phyloP scores from a whole-genome alignment of 208 protist species.

The Strigomonas oncopelti region DNA sequence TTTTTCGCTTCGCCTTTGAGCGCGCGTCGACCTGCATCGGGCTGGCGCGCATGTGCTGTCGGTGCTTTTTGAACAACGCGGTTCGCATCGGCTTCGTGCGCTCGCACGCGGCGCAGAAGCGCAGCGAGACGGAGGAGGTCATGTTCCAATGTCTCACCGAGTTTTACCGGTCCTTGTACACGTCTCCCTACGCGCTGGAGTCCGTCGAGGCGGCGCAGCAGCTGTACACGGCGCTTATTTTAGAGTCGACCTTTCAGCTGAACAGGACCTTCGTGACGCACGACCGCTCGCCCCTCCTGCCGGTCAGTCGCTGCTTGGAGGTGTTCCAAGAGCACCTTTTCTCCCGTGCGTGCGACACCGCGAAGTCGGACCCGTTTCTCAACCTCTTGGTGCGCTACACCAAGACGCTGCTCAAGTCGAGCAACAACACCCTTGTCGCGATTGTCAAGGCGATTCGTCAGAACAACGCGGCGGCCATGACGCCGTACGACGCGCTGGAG shows the following conservation, averaged over 20 bases:
- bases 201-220: slow-evolving; percentile 30
- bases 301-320: slow-evolving; percentile 65
- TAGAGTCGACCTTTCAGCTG: slow-evolving; percentile 65
- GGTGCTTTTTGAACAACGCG: slow-evolving; percentile 64
- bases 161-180: slow-evolving; percentile 58
- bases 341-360: slow-evolving; percentile 8
- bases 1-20: background rate
- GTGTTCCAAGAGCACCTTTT: slow-evolving; percentile 81
- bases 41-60: slow-evolving; percentile 55
- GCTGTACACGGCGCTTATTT: slow-evolving; percentile 67
- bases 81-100: slow-evolving; percentile 53
- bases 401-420: slow-evolving; percentile 66
- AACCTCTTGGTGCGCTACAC: slow-evolving; percentile 44
- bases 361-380: slow-evolving; percentile 8
- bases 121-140: slow-evolving; percentile 39
- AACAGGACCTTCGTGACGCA: slow-evolving; percentile 42
- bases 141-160: slow-evolving; percentile 58
- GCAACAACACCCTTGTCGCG: slow-evolving; percentile 57
- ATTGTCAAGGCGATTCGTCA: slow-evolving; percentile 48
- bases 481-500: slow-evolving; percentile 50
- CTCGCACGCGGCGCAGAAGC: slow-evolving; percentile 32
- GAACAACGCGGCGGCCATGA: slow-evolving; percentile 24
- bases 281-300: slow-evolving; percentile 31
- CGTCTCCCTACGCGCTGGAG: slow-evolving; percentile 35
- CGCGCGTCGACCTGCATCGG: background rate